phyloP scores from a whole-genome alignment of 2,329 filamentous ascomycete genomes.

The Verticillium albo-atrum region DNA sequence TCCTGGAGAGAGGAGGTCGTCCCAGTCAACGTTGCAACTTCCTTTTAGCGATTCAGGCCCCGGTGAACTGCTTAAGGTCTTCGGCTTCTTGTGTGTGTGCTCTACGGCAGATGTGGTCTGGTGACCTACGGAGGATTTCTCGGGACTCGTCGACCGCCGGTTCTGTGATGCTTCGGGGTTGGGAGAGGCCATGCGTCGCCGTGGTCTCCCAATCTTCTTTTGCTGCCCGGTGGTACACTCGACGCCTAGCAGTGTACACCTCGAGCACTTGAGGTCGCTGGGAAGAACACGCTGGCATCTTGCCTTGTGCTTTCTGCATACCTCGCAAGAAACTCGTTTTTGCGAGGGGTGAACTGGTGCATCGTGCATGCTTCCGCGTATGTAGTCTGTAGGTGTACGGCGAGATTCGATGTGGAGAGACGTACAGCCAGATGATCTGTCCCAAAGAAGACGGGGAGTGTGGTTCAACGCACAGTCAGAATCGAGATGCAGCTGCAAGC shows the following conservation, averaged over 20 bases:
- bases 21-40: not conserved
- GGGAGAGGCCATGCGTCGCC: not conserved
- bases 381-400: not conserved
- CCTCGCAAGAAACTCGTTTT: not conserved
- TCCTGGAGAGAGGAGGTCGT: not conserved
- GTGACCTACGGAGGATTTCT: not conserved
- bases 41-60: not conserved
- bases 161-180: not conserved
- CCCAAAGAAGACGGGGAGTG: too few species aligned
- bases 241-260: not conserved
- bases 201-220: not conserved
- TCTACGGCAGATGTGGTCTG: not conserved
- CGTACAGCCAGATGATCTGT: too few species aligned
- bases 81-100: not conserved
- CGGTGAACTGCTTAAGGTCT: not conserved
- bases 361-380: not conserved
- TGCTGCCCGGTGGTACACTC: not conserved
- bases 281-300: not conserved
- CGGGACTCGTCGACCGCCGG: not conserved
- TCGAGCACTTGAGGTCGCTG: not conserved
- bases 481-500: too few species aligned
- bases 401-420: too few species aligned
- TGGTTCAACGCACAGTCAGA: too few species aligned
- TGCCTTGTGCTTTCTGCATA: slow-evolving; percentile 2
- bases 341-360: not conserved